Conservation (phyloP, 768 basidiomycete species). For the Clavaria fumosa region DNA sequence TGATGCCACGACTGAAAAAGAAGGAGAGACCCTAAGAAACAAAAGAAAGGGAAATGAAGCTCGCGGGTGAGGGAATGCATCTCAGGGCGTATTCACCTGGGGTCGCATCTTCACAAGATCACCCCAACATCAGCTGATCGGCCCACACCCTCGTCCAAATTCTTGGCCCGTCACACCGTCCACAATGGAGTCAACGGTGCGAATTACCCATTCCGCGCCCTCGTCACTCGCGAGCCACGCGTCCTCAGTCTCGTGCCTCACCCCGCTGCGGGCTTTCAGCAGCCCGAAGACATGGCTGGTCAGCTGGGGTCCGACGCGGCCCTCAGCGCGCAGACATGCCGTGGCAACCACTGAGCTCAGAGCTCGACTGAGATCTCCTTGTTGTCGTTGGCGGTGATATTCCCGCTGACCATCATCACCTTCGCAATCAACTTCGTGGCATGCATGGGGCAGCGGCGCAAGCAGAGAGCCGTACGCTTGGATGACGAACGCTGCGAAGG, state of each 20-base stretch:
- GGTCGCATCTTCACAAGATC: too few species aligned
- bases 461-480: constrained; percentile 71
- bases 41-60: too few species aligned
- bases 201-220: constrained; percentile 80
- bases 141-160: too few species aligned
- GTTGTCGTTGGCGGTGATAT: too few species aligned
- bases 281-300: constrained; percentile 82
- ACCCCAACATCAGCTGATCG: too few species aligned
- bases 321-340: constrained; percentile 74
- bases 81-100: too few species aligned
- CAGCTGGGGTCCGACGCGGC: constrained; percentile 73
- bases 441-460: constrained; percentile 51
- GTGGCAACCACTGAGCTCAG: constrained; percentile 75
- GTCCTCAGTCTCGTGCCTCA: constrained; percentile 52
- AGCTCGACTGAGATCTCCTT: constrained; percentile 75
- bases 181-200: constrained; percentile 65
- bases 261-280: constrained; percentile 56
- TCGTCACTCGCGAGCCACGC: constrained; percentile 73
- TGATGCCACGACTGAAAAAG: too few species aligned
- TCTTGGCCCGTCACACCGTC: too few species aligned
- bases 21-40: too few species aligned
- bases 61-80: too few species aligned
- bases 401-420: too few species aligned
- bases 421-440: too few species aligned
- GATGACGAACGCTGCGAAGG: constrained; percentile 63